Percentiles rank a stretch among this genome's conserved stretches.
phyloP scores from a whole-genome alignment of 202 grass and related monocot species.

The Alloteropsis angusta region DNA sequence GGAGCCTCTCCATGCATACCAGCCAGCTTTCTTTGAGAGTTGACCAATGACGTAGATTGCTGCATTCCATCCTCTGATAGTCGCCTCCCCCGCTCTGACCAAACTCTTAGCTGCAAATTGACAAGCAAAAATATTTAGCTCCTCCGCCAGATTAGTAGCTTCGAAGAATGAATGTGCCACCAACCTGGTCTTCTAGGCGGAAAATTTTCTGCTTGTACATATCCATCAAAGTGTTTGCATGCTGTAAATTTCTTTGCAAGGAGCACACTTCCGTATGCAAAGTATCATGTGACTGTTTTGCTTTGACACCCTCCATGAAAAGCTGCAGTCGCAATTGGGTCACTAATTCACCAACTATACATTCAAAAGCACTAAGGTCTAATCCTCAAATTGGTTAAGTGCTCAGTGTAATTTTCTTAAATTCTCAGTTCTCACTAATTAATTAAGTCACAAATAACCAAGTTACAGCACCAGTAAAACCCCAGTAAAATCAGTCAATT shows the following conservation, averaged over 20 bases:
- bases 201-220: slow-evolving; percentile 57
- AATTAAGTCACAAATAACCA: neutral
- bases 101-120: slow-evolving; percentile 49
- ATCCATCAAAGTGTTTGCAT: slow-evolving; percentile 51
- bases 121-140: slow-evolving; percentile 15
- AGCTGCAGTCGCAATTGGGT: slow-evolving; percentile 38
- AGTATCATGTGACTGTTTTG: slow-evolving; percentile 49
- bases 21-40: slow-evolving; percentile 44
- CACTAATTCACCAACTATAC: neutral
- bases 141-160: neutral
- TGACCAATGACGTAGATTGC: slow-evolving; percentile 35
- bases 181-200: slow-evolving; percentile 64
- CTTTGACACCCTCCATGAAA: slow-evolving; percentile 66
- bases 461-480: neutral
- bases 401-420: neutral
- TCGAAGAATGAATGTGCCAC: neutral
- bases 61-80: slow-evolving; percentile 56
- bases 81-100: slow-evolving; percentile 50
- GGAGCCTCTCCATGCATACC: slow-evolving; percentile 53
- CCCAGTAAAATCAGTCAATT: neutral
- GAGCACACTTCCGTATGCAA: slow-evolving; percentile 39
- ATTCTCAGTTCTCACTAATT: neutral
- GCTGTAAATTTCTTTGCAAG: slow-evolving; percentile 51
- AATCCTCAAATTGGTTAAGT: neutral
- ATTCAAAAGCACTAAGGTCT: neutral